Evolutionary conservation across 2,329 filamentous ascomycete species (phyloP).

Genomic region (Monilinia fructigena): DNA sequence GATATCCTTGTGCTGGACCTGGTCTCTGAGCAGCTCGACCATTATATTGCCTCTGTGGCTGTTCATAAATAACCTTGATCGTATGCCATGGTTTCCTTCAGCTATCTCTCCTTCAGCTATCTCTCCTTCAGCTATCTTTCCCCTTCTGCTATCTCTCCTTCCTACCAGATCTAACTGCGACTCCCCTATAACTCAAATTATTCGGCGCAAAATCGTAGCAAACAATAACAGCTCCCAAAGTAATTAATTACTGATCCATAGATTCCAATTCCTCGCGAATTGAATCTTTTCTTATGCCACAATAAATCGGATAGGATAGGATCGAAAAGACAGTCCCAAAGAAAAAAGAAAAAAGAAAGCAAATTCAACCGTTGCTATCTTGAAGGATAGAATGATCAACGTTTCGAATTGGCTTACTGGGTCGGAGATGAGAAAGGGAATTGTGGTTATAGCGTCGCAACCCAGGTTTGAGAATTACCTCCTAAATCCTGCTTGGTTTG

Average conservation of each 20-base stretch:
- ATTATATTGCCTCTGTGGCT: slow-evolving; percentile 37
- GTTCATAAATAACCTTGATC: slow-evolving; percentile 38
- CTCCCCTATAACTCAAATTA: background rate
- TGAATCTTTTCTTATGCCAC: background rate
- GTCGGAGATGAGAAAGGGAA: background rate
- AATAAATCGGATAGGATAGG: background rate
- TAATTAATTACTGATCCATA: slow-evolving; percentile 3
- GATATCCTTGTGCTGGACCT: slow-evolving; percentile 35
- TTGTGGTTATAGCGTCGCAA: slow-evolving; percentile 12
- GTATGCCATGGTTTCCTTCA: slow-evolving; percentile 37
- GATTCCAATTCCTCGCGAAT: background rate
- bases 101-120: background rate
- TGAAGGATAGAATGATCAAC: slow-evolving; percentile 7
- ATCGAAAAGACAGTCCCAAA: background rate
- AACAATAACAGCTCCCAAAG: background rate
- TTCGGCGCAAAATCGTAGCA: slow-evolving; percentile 16
- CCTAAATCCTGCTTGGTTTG: background rate
- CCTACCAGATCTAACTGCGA: background rate
- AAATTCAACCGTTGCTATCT: background rate
- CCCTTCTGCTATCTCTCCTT: background rate
- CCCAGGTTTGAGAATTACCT: slow-evolving; percentile 18
- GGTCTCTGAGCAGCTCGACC: slow-evolving; percentile 35
- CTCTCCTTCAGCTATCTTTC: slow-evolving; percentile 2
- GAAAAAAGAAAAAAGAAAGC: background rate
- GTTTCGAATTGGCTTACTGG: slow-evolving; percentile 15